Evolutionary conservation across 352 stramenopile species (phyloP), one percentile per base, ranked within the genome.

Genomic region (Pythium rhizo-oryzae): DNA sequence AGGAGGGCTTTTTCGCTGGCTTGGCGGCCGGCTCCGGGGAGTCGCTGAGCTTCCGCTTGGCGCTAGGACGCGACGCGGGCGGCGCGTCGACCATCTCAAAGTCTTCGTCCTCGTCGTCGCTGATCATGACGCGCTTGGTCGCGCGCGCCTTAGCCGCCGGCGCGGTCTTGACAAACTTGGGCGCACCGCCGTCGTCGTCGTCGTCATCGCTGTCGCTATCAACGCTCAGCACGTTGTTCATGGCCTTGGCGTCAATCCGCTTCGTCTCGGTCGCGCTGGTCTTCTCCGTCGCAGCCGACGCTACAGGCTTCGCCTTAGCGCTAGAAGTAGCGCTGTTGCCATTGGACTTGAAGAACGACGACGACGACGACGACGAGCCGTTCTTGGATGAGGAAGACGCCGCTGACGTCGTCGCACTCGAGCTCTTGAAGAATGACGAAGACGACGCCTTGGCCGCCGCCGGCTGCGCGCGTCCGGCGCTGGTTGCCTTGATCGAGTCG

Each of bases 211-310:
- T 77, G 56, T 91, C 84, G 55, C 85, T 93, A 59, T 93, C 84
- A 8, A 93, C 73, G 2, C 80, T 84, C 9, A 91, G 72, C 41
- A 91, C 80, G 25, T 92, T 93, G 58, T 73, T 89, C 83, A 91
- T 91, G 4, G 66, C 67, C 16, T 67, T 60, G 19, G 72, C 65
- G 43, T 76, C 71, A 39, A 87, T 61, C 33, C 74, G 81, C 59
- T 81, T 89, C 9, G 67, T 69, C 16, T 43, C 25, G 8, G 51
- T 24, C 15, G 70, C 54, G 33, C 61, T 67, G 25, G 28, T 67
- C 50, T 67, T 67, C 28, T 33, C 28, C 1, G 23, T 13, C n/a
- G 60, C 23, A 23, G 59, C 6, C 28, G 28, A 33, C 28, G 28
- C 28, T 2, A 6, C 53, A n/a, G 60, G 8, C 60, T 67, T 66